Conservation (phyloP, 305 asterid species). For the Coffea humblotiana region DNA sequence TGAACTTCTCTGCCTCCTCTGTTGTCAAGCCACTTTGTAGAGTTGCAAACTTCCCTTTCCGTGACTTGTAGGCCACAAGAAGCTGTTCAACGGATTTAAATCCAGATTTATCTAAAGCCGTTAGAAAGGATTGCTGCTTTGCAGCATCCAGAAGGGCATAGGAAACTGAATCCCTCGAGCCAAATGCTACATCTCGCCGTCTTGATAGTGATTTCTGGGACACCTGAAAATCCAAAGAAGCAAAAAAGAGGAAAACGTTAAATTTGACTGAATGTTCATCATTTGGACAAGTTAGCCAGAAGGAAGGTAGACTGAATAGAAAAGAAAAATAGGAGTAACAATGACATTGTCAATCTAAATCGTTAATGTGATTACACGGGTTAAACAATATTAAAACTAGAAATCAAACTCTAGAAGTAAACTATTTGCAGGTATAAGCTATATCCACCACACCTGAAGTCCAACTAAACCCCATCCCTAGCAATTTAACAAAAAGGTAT, state of each 20-base stretch:
- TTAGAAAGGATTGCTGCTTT: constrained; percentile 67
- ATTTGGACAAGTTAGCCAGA: background rate
- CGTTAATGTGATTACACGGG: background rate
- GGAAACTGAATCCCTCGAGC: constrained; percentile 54
- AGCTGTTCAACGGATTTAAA: constrained; percentile 59
- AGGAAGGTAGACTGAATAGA: background rate
- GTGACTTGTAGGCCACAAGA: constrained; percentile 80
- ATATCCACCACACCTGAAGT: background rate
- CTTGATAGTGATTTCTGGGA: constrained; percentile 79
- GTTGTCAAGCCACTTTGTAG: constrained; percentile 46
- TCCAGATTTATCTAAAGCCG: constrained; percentile 59
- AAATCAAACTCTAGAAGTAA: background rate
- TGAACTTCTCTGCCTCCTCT: constrained; percentile 65
- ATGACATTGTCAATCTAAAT: background rate
- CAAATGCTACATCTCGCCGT: constrained; percentile 37
- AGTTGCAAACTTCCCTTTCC: constrained; percentile 65
- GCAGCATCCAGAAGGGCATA: constrained; percentile 75
- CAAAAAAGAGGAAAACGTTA: background rate
- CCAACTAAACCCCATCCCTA: background rate
- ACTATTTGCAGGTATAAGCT: background rate
- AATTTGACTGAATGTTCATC: background rate
- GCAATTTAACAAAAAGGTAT: background rate
- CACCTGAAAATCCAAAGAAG: constrained; percentile 40
- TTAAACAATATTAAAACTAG: background rate
- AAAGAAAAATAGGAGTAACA: background rate